Base-by-base conservation (phyloP, 2,329 filamentous ascomycete species). In the Setomelanomma holmii region DNA sequence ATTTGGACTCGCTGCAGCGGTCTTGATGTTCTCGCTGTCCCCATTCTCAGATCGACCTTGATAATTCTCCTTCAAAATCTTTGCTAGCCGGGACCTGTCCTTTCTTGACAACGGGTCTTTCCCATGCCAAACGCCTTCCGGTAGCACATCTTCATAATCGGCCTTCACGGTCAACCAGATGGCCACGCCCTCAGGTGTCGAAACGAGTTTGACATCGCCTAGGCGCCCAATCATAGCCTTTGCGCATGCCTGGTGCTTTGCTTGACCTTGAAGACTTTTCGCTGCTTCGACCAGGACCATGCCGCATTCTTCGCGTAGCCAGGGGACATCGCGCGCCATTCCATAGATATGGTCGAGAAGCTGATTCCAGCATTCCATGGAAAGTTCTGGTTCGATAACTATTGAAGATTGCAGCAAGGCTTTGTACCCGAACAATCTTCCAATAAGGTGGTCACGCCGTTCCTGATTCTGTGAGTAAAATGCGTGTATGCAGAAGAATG, bases 251-350 rank as follows among this genome's bases (percentile, higher is more conserved):
- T 83, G 75, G 85, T 85, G 65, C 8, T 64, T 57, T 16, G 75
- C 60, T 17, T 73, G 69, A 23, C 75, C 68, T 7, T 73, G 67
- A 24, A 83, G 64, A 17, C 87, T 86, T 24, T 83, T 81, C 33
- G 95, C 74, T 12, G 88, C 86, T 67, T 91, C 86, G 39, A 89
- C 88, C 21, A 97, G 80, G 41, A 95, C 85, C 82, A 88, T 91
- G 24, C 90, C 91, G 66, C 91, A 96, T 71, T 96, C 90, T 66
- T 93, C 88, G 55, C 91, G 85, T 60, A 98, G 81, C 93, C 93
- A 97, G 24, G 90, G 85, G 75, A 96, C 96, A 76, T 90, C 90
- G 64, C 86, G 84, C 35, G 89, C 86, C 54, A 97, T 82, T 56
- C 87, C 84, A 64, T 92, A 83, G 24, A 97, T 78, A 46, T 90